Evolutionary conservation across 2,329 filamentous ascomycete species (phyloP).

Genomic region (Cladophialophora chaetospira): DNA sequence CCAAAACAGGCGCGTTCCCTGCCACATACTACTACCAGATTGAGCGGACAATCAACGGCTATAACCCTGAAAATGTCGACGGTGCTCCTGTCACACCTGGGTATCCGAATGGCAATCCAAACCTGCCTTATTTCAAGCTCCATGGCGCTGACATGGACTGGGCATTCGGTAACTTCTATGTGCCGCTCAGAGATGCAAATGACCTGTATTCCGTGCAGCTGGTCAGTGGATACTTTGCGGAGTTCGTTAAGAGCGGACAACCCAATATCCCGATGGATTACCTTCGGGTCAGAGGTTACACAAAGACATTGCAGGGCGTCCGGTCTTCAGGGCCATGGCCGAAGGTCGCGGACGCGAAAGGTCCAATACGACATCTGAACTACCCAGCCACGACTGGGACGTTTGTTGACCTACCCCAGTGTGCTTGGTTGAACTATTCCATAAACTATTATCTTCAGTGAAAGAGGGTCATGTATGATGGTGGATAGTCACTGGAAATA

Average conservation of each 20-base stretch:
- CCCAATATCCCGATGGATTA: constrained; percentile 54
- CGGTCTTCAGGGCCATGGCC: constrained; percentile 41
- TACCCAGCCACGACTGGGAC: constrained; percentile 47
- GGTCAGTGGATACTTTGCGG: constrained; percentile 51
- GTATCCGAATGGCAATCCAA: constrained; percentile 51
- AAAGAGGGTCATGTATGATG: neutral
- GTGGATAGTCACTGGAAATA: no score
- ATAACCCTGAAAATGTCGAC: constrained; percentile 57
- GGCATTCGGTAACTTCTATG: constrained; percentile 55
- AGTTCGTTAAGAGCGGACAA: constrained; percentile 54
- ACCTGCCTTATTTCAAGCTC: constrained; percentile 57
- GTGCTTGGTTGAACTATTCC: constrained; percentile 50
- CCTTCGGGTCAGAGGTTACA: constrained; percentile 51
- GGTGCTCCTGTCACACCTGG: constrained; percentile 46
- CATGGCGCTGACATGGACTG: constrained; percentile 60
- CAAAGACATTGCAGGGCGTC: constrained; percentile 45
- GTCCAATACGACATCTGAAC: constrained; percentile 48
- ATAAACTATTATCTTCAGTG: constrained; percentile 47
- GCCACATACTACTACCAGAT: constrained; percentile 63
- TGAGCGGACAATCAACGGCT: constrained; percentile 57
- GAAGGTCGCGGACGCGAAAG: constrained; percentile 43
- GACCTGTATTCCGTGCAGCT: constrained; percentile 53
- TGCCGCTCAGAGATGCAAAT: constrained; percentile 52
- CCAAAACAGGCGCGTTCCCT: constrained; percentile 49
- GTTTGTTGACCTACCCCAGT: constrained; percentile 57